phyloP scores from a whole-genome alignment of 345 rosid genomes.

The Angophora floribunda region DNA sequence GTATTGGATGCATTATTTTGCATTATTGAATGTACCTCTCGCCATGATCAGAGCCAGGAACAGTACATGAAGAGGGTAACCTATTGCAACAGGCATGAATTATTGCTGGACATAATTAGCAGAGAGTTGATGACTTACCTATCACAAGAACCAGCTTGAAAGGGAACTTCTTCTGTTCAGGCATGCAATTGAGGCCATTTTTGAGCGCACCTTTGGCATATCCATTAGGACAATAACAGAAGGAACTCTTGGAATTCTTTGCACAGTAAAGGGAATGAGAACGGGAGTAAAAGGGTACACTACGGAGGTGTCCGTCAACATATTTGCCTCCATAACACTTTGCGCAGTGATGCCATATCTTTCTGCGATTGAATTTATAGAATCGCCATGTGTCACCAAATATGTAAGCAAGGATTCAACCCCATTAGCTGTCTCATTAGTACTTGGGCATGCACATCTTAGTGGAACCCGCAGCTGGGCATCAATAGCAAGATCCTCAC shows the following conservation, averaged over 20 bases:
- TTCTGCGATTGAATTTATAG: slow-evolving; percentile 26
- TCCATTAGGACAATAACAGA: background rate
- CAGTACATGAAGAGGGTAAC: background rate
- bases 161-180: background rate
- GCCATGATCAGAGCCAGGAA: background rate
- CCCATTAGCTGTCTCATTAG: slow-evolving; percentile 30
- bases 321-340: slow-evolving; percentile 35
- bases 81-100: background rate
- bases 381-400: slow-evolving; percentile 27
- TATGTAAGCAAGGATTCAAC: slow-evolving; percentile 40
- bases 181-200: background rate
- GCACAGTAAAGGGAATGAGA: slow-evolving; percentile 45
- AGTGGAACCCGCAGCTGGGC: slow-evolving; percentile 4
- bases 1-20: background rate
- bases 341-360: slow-evolving; percentile 19
- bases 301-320: background rate
- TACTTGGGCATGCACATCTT: slow-evolving; percentile 16
- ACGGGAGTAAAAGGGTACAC: slow-evolving; percentile 46
- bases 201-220: background rate
- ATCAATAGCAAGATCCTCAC: background rate
- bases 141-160: background rate
- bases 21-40: background rate
- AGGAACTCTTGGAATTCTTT: background rate
- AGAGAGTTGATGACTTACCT: background rate
- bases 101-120: background rate